A percentile compares a stretch with the other conserved stretches of the same genome.
phyloP scores from a whole-genome alignment of 257 asterid genomes.

The Lantana camara region DNA sequence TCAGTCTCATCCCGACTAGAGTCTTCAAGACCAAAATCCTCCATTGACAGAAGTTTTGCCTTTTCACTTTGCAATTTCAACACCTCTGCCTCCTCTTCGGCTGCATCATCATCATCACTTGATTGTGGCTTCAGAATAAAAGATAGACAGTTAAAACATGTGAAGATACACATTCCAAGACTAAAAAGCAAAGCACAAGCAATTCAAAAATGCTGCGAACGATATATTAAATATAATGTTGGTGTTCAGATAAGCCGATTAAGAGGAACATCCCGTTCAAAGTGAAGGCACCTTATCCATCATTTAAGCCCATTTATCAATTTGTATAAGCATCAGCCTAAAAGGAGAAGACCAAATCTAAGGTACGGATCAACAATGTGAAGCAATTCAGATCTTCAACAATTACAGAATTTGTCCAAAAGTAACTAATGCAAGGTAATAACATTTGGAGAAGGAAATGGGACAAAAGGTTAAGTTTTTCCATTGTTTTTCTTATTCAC shows the following conservation, averaged over 20 bases:
- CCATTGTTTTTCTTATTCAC: not conserved
- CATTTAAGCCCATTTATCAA: not conserved
- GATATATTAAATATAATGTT: slow-evolving; percentile 11
- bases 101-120: slow-evolving; percentile 75
- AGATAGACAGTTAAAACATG: slow-evolving; percentile 27
- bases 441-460: not conserved
- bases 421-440: too few relatives aligned
- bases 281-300: slow-evolving; percentile 11
- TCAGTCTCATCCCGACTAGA: slow-evolving; percentile 46
- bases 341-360: not conserved
- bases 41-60: slow-evolving; percentile 50
- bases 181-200: not conserved
- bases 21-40: slow-evolving; percentile 83
- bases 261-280: not conserved
- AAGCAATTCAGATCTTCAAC: not conserved
- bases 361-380: not conserved
- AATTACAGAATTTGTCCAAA: not conserved
- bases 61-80: slow-evolving; percentile 61
- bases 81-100: slow-evolving; percentile 79
- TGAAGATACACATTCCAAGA: slow-evolving; percentile 6
- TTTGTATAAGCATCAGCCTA: not conserved
- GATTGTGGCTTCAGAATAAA: slow-evolving; percentile 51
- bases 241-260: not conserved
- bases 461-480: not conserved
- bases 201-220: slow-evolving; percentile 17